Conservation (phyloP, 1,284 basidiomycete genomes). For the Apiotrichum sp. region DNA sequence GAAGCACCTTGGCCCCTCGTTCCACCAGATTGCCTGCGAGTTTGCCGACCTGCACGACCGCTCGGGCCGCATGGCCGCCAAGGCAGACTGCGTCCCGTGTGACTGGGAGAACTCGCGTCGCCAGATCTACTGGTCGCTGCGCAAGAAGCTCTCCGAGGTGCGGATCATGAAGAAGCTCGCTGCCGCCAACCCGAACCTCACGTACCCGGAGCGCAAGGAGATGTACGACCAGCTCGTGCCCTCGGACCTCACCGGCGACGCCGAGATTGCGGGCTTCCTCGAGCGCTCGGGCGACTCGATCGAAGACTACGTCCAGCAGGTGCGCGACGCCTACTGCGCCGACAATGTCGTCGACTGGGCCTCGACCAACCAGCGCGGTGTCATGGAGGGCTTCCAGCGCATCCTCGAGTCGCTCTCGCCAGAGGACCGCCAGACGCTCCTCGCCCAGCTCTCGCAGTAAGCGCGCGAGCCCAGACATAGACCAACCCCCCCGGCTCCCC, state of each 20-base stretch:
- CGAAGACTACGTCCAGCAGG: conserved; percentile 33
- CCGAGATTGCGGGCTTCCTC: conserved; percentile 43
- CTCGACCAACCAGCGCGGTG: conserved; percentile 39
- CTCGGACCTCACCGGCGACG: conserved; percentile 32
- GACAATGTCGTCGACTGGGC: conserved; percentile 39
- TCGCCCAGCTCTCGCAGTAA: conserved; percentile 41
- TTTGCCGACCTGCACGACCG: conserved; percentile 95
- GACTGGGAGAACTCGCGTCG: conserved; percentile 85
- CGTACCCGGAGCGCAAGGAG: conserved; percentile 40
- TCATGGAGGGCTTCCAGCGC: conserved; percentile 39
- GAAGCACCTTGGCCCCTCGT: conserved; percentile 76
- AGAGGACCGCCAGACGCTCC: conserved; percentile 62
- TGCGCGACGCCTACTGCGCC: conserved; percentile 39
- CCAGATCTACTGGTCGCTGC: conserved; percentile 93
- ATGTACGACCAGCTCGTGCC: conserved; percentile 39
- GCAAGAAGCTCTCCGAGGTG: conserved; percentile 53
- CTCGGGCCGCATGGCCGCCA: conserved; percentile 94
- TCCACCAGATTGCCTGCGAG: conserved; percentile 86
- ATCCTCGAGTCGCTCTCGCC: conserved; percentile 59
- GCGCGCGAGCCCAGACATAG: too few relatives aligned
- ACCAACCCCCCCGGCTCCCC: too few relatives aligned
- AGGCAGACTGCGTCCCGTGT: conserved; percentile 77
- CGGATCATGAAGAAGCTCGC: conserved; percentile 46
- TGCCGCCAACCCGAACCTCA: conserved; percentile 43
- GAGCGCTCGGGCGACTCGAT: conserved; percentile 37